These are phyloP conservation scores for Rhizoclosmatium sp. DNA, from an alignment of 192 early-diverging fungal genomes.

Conservation along the genomic window DNA sequence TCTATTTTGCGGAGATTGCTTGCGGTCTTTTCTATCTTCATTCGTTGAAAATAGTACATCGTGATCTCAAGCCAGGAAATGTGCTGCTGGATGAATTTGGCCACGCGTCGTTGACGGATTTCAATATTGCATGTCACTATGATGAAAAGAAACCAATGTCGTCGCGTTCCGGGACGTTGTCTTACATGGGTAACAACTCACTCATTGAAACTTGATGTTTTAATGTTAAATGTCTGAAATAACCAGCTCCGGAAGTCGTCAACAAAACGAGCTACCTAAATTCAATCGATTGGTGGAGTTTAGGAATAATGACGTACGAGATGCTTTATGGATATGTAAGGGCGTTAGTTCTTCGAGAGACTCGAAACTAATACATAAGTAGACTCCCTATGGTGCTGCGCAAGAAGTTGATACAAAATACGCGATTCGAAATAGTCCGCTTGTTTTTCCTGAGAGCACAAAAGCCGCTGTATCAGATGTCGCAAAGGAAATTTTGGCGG, in stretches of 20 bases:
- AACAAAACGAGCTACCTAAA: conserved; percentile 59
- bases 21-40: conserved; percentile 88
- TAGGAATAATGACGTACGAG: conserved; percentile 83
- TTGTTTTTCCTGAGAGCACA: conserved; percentile 69
- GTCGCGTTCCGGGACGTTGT: conserved; percentile 86
- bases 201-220: background rate
- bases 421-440: conserved; percentile 70
- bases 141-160: conserved; percentile 74
- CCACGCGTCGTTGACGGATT: conserved; percentile 93
- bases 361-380: background rate
- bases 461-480: conserved; percentile 17
- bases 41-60: conserved; percentile 83
- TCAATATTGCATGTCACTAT: conserved; percentile 85
- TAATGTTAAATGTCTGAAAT: background rate
- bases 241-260: conserved; percentile 59
- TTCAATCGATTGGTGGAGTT: conserved; percentile 80
- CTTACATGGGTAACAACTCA: conserved; percentile 78
- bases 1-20: conserved; percentile 90
- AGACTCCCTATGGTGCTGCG: conserved; percentile 78
- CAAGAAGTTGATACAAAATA: conserved; percentile 70
- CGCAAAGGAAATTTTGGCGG: conserved; percentile 29
- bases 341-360: background rate
- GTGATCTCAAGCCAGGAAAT: conserved; percentile 96
- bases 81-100: conserved; percentile 77
- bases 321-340: conserved; percentile 78